Evolutionary conservation across 208 protist species (phyloP).

Genomic region (Borovskyia barvae): DNA sequence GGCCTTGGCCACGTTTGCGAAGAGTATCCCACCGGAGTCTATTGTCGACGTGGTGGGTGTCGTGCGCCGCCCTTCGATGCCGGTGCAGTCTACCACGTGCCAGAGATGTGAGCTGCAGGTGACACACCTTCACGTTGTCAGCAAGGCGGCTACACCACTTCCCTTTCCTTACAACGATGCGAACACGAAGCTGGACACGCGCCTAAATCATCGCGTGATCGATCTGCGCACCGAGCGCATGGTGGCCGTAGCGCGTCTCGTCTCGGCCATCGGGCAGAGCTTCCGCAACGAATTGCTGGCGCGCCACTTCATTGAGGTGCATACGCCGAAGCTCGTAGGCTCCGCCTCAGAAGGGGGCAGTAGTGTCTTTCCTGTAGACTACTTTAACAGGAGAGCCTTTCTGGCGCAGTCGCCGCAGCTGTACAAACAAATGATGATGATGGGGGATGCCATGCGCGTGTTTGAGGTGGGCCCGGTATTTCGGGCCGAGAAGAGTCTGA

Average conservation of each 20-base stretch:
- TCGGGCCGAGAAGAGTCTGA: constrained; percentile 98
- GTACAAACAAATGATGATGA: constrained; percentile 99
- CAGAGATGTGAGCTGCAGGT: constrained; percentile 60
- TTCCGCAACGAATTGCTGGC: constrained; percentile 90
- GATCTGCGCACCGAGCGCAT: constrained; percentile 96
- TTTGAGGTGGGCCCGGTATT: constrained; percentile 97
- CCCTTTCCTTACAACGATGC: constrained; percentile 88
- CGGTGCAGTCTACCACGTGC: constrained; percentile 54
- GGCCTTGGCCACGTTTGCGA: constrained; percentile 28
- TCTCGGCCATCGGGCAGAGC: constrained; percentile 69
- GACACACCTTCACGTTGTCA: constrained; percentile 40
- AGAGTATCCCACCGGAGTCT: constrained; percentile 56
- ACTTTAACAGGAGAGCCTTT: constrained; percentile 84
- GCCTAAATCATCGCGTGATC: constrained; percentile 96
- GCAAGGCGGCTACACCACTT: constrained; percentile 47
- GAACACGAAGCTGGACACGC: constrained; percentile 84
- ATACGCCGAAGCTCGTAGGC: constrained; percentile 98
- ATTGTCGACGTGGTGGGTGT: constrained; percentile 64
- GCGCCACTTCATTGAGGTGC: constrained; percentile 96
- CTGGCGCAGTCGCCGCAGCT: constrained; percentile 99
- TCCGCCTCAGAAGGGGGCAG: constrained; percentile 92
- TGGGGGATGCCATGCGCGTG: constrained; percentile 91
- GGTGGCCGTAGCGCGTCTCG: constrained; percentile 90
- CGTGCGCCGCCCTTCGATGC: constrained; percentile 27
- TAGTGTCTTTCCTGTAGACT: constrained; percentile 74